Base-by-base conservation (phyloP, 2,329 filamentous ascomycete species). In the Xylariaceae sp. region DNA sequence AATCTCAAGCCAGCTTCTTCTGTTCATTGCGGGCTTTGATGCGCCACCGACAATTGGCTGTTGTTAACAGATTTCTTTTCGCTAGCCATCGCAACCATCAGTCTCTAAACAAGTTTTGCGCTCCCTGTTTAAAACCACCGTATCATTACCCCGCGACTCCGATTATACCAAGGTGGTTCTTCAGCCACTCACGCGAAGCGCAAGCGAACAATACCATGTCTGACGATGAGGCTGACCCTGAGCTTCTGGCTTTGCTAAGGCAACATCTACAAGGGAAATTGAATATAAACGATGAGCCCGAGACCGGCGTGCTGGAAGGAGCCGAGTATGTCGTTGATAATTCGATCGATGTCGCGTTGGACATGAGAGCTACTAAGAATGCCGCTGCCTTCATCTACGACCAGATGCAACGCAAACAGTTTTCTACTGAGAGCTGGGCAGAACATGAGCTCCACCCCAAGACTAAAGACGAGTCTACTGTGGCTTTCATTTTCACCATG, bases 401-500 rank as follows among this genome's bases (percentile, higher is more conserved):
- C 8, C 78, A 88, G 64, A 97, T 98, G 89, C 80, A 89, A 64
- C 76, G 83, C 64, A 89, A 88, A 62, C 71, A 76, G 29, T 97
- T 94, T 68, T 93, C 88, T 4, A 89, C 88, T 0, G 80, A 86
- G 50, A 86, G 82, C 7, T 98, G 93, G 93, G 81, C 87, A 12
- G 78, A 86, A 59, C 90, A 97, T 65, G 87, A 93, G 63, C 73
- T 98, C 32, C 93, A 98, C 60, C 93, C 93, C 1, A 86, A 91
- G 64, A 60, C 79, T 34, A 89, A 89, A 61, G 84, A 94, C 61
- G 86, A 88, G 60, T 76, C 68, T 40, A 91, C 89, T 0, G 81
- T 95, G 19, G 85, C 88, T 52, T 97, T 98, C 64, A 92, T 98
- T 58, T 97, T 98, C 64, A 89, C 88, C 17, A 95, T 98, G 89